Conservation (phyloP, 1,139 yeast genomes). For the Eremothecium coryli region DNA sequence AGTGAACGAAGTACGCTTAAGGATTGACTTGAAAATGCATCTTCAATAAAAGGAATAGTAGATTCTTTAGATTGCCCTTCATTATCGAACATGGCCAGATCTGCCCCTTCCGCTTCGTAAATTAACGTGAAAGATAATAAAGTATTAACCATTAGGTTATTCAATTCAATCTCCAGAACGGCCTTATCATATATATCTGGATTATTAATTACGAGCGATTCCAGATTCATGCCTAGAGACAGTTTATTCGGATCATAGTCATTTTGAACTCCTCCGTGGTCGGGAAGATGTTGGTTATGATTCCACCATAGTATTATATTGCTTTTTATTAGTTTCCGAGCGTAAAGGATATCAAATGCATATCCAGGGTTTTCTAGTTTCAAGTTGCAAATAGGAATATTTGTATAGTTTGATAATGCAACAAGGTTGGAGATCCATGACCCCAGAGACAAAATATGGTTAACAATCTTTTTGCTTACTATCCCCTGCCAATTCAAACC, state of each 20-base stretch:
- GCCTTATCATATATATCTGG: conserved; percentile 75
- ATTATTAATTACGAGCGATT: conserved; percentile 64
- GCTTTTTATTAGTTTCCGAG: conserved; percentile 58
- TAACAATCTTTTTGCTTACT: conserved; percentile 57
- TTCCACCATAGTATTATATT: conserved; percentile 93
- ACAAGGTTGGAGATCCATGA: conserved; percentile 65
- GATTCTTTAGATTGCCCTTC: conserved; percentile 32
- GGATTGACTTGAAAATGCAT: conserved; percentile 74
- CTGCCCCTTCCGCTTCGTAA: conserved; percentile 87
- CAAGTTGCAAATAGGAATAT: conserved; percentile 79
- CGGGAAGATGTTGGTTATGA: conserved; percentile 58
- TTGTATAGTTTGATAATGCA: conserved; percentile 59
- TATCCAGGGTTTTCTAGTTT: conserved; percentile 68
- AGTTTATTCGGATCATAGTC: conserved; percentile 36
- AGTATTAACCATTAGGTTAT: conserved; percentile 76
- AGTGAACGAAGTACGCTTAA: conserved; percentile 58
- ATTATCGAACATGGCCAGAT: conserved; percentile 55
- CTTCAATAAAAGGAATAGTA: conserved; percentile 55
- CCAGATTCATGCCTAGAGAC: conserved; percentile 47
- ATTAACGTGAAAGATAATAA: conserved; percentile 74
- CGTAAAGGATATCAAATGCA: conserved; percentile 77
- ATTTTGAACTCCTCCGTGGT: conserved; percentile 74
- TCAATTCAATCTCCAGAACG: conserved; percentile 70
- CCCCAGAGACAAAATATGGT: conserved; percentile 66
- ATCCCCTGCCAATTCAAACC: conserved; percentile 82